Base-by-base conservation (phyloP, 768 basidiomycete species). In the Pulveroboletus sp. region DNA sequence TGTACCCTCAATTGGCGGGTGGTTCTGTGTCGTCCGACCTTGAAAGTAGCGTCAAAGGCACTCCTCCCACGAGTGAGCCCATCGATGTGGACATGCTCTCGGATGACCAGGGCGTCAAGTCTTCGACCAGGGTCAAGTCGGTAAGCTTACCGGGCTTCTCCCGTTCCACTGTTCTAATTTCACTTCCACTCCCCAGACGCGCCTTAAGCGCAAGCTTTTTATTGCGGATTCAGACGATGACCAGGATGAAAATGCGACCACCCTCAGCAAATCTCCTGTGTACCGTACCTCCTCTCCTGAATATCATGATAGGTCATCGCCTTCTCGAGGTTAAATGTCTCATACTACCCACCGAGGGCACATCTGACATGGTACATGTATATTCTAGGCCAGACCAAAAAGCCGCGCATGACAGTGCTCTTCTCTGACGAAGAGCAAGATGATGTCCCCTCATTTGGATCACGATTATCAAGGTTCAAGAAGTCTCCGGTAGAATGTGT, bases 171-270 rank as follows among this genome's bases (percentile, higher is more conserved):
- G 3, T 30, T 36, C 36, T 24, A 37, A 39, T 27, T 51, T 49
- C 43, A 51, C 26, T 38, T 43, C 9, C 38, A 11, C 27, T 30
- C 32, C n/a, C 30, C 43, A 79, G 72, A 60, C 52, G 2, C 70
- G 74, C 21, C 69, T 69, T 39, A 89, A 89, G 66, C 83, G 88
- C 35, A 90, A 89, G 67, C 74, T 82, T 17, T 64, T 85, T 21
- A 58, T 83, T 21, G 78, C 77, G 9, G 87, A 88, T 56, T 89
- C 86, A 1, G 88, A 90, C 49, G 83, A 85, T n/a, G 84, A 85
- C 56, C 54, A 56, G 54, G 46, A 59, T 37, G 51, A 44, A 46
- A 55, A 45, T 7, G 3, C n/a, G 3, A 27, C 40, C 3, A 33
- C 42, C 21, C 15, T 31, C 28, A 45, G 44, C 44, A 53, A 44